These are phyloP conservation scores for Gremmenia infestans DNA, from an alignment of 2,329 filamentous ascomycete genomes.

Conservation along the genomic window DNA sequence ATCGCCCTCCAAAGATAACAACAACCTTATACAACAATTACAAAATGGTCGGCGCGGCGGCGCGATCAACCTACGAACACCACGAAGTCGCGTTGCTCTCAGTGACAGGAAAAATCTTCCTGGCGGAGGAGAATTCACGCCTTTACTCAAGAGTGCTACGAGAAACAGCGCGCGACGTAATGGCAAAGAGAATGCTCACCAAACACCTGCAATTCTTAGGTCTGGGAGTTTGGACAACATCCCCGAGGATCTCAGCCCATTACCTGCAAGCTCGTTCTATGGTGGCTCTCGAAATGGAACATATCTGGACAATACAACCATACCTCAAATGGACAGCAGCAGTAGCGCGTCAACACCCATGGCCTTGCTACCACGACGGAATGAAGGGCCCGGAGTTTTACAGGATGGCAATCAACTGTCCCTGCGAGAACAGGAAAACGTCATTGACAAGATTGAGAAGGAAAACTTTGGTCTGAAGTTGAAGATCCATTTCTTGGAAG, in stretches of 20 bases:
- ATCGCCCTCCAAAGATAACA: conserved; percentile 69
- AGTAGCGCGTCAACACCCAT: conserved; percentile 82
- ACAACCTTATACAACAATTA: conserved; percentile 71
- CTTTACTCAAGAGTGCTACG: conserved; percentile 78
- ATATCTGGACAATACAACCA: conserved; percentile 63
- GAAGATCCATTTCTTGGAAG: conserved; percentile 94
- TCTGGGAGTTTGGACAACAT: conserved; percentile 55
- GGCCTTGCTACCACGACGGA: conserved; percentile 59
- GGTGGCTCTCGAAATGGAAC: conserved; percentile 58
- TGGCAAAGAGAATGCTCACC: conserved; percentile 57
- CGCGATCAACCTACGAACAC: conserved; percentile 62
- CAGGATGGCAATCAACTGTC: conserved; percentile 89
- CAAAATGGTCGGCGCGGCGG: conserved; percentile 57
- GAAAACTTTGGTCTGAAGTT: conserved; percentile 97
- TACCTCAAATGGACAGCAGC: conserved; percentile 72
- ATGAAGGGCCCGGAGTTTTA: conserved; percentile 61
- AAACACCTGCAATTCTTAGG: conserved; percentile 65
- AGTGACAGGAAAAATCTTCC: conserved; percentile 68
- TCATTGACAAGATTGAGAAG: conserved; percentile 94
- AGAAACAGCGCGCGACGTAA: conserved; percentile 63
- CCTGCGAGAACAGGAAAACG: conserved; percentile 87
- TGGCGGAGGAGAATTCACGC: conserved; percentile 80
- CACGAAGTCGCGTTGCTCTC: conserved; percentile 63
- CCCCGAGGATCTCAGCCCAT: conserved; percentile 66
- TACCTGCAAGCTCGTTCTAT: conserved; percentile 68